Evolutionary conservation across 2,329 filamentous ascomycete genomes (phyloP).

Genomic region (Paradendryphiella salina): DNA sequence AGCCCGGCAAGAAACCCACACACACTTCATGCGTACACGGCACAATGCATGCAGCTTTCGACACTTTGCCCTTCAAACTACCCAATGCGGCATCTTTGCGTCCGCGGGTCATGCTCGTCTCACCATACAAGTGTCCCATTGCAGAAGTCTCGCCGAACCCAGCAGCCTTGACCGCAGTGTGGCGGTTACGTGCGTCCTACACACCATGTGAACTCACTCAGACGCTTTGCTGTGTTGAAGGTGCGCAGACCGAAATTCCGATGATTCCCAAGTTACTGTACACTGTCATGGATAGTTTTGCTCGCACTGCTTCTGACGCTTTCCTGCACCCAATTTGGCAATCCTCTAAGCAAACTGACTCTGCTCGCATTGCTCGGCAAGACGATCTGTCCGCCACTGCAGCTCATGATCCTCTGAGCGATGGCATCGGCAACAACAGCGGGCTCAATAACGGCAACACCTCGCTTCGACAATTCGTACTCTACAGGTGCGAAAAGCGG

Average conservation of each 20-base stretch:
- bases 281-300: slow-evolving; percentile 20
- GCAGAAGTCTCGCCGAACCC: slow-evolving; percentile 6
- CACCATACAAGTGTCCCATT: slow-evolving; percentile 7
- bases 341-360: slow-evolving; percentile 47
- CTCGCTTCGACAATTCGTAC: slow-evolving; percentile 36
- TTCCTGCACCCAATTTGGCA: slow-evolving; percentile 56
- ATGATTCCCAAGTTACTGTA: slow-evolving; percentile 1
- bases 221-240: no score
- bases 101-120: slow-evolving; percentile 2
- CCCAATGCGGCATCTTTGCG: slow-evolving; percentile 15
- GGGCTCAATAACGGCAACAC: slow-evolving; percentile 45
- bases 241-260: not conserved
- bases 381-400: slow-evolving; percentile 48
- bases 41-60: slow-evolving; percentile 28
- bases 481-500: slow-evolving; percentile 45
- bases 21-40: slow-evolving; percentile 21
- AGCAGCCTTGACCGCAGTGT: not conserved
- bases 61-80: slow-evolving; percentile 15
- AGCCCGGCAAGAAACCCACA: slow-evolving; percentile 8
- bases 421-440: slow-evolving; percentile 48
- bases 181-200: not conserved
- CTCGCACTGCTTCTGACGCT: slow-evolving; percentile 25
- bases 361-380: slow-evolving; percentile 31
- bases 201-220: not conserved
- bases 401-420: slow-evolving; percentile 47